Evolutionary conservation across 2,329 filamentous ascomycete genomes (phyloP), one percentile per base, ranked within the genome.

Genomic region (Colletotrichum sp.): DNA sequence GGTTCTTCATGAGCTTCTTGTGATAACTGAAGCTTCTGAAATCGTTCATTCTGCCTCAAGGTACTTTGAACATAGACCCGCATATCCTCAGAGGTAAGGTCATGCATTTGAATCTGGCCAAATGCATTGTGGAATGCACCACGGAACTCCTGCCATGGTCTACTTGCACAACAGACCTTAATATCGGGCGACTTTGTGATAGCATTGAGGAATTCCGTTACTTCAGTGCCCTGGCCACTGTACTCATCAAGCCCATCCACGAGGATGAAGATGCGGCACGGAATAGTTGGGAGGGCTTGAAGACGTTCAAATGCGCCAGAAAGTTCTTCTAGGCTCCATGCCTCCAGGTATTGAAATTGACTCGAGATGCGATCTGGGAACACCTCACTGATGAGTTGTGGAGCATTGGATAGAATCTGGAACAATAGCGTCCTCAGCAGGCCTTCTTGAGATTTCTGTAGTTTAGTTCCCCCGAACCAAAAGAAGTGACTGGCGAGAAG

Each of bases 401-500:
- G 24, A 26, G 24, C 24, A 5, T 4, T 26, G 5, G 24, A 26
- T 5, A 26, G 5, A 5, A 26, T 68, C 18, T 79, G 75, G 15
- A 74, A 78, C 0, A 79, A 32, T 15, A 80, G 16, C 0, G 72
- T 71, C 10, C 76, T 83, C 3, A 88, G 77, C 3, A 89, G 81
- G 0, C 87, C 87, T 36, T 84, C 80, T 24, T 83, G 82, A 0
- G 85, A 86, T 68, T 84, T 86, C 55, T 89, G 86, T 34, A 86
- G 80, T 2, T 75, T 63, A 2, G 80, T 83, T 0, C 87, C 86
- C 1, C 82, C 81, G 62, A 82, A 83, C 82, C 86, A 88, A 75
- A 88, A 87, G 78, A 85, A 89, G 76, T 85, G 86, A 12, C 77
- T 80, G 3, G 82, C 83, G 55, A 83, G n/a, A n/a, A n/a, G n/a